Percentiles rank a stretch among this genome's conserved stretches.
Conservation (phyloP, 352 stramenopile species). For the Halophytophthora polymorphica region DNA sequence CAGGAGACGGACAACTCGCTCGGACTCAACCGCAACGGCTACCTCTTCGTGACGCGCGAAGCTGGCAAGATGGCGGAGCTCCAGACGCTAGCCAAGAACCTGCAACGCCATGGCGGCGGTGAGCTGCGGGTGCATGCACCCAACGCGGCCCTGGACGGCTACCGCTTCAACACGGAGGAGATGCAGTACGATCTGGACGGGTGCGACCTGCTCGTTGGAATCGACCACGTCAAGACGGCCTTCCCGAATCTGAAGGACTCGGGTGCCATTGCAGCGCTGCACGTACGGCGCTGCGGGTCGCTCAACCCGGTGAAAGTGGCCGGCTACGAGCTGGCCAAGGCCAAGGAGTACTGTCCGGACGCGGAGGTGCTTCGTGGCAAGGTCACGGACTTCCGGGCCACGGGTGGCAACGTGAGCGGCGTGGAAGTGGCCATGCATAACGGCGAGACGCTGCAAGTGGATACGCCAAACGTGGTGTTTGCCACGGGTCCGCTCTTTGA, state of each 20-base stretch:
- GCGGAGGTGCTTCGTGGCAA: constrained; percentile 54
- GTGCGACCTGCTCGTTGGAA: constrained; percentile 61
- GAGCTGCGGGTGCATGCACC: constrained; percentile 44
- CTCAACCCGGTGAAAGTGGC: constrained; percentile 72
- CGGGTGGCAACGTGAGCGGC: constrained; percentile 45
- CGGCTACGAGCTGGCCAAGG: constrained; percentile 65
- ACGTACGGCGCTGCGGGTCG: constrained; percentile 69
- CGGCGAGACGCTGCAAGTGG: constrained; percentile 55
- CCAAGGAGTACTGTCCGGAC: constrained; percentile 56
- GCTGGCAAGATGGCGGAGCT: constrained; percentile 46
- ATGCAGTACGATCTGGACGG: constrained; percentile 65
- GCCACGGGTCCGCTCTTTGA: constrained; percentile 68
- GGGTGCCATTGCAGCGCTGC: constrained; percentile 49
- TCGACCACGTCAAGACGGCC: constrained; percentile 47
- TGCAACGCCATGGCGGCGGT: constrained; percentile 53
- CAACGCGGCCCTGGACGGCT: constrained; percentile 32
- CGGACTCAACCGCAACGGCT: constrained; percentile 76
- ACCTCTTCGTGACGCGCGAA: constrained; percentile 69
- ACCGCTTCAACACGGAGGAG: constrained; percentile 39
- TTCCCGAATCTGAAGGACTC: constrained; percentile 66
- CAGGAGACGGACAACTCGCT: constrained; percentile 60
- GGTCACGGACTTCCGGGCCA: constrained; percentile 56
- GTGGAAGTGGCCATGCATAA: constrained; percentile 49
- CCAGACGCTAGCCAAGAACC: constrained; percentile 37
- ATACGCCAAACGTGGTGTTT: constrained; percentile 66